Evolutionary conservation across 1,284 basidiomycete genomes (phyloP).

Genomic region (Ceratobasidium sp.): DNA sequence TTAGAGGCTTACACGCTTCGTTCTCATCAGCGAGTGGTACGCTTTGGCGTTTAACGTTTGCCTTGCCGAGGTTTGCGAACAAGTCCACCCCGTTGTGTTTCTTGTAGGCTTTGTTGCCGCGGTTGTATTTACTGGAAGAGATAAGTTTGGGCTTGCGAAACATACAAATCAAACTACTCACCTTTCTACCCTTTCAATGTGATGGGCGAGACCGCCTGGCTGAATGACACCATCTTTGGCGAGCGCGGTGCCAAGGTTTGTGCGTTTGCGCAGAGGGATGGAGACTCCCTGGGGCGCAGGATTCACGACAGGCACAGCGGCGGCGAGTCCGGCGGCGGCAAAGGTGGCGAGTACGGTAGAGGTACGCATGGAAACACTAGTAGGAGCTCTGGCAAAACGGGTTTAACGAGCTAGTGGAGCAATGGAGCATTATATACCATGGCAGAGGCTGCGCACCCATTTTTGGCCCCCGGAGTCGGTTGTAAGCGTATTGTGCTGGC

Average conservation of each 20-base stretch:
- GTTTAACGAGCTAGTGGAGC: background rate
- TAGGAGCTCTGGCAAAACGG: background rate
- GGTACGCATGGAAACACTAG: background rate
- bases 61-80: background rate
- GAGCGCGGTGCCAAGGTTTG: background rate
- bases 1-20: background rate
- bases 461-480: conserved; percentile 12
- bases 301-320: conserved; percentile 7
- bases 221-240: conserved; percentile 20
- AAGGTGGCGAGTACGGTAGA: background rate
- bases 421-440: background rate
- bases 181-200: conserved; percentile 14
- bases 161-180: background rate
- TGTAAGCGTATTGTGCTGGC: background rate
- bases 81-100: conserved; percentile 5
- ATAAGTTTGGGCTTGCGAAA: background rate
- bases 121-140: conserved; percentile 11
- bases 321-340: background rate
- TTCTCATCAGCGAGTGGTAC: conserved; percentile 5
- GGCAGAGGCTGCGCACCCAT: background rate
- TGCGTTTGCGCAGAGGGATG: conserved; percentile 12
- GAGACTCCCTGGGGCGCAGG: conserved; percentile 1
- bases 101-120: conserved; percentile 23
- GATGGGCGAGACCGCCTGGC: conserved; percentile 10
- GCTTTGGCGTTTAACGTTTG: conserved; percentile 6